Evolutionary conservation across 2,329 filamentous ascomycete genomes (phyloP).

Genomic region (Beauveria sp.): DNA sequence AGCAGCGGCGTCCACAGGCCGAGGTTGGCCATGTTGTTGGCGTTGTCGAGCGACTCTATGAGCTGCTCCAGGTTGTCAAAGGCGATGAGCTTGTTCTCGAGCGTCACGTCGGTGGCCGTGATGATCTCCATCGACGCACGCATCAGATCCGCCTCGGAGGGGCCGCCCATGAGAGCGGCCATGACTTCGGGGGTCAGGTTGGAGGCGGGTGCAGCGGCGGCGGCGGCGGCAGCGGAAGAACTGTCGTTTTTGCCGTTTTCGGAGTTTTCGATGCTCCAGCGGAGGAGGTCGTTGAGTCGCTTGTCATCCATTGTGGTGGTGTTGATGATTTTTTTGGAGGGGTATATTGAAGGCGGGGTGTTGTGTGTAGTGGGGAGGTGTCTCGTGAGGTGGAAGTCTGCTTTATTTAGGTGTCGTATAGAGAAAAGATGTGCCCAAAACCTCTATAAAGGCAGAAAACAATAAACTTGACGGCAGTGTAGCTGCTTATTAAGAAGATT

Average conservation of each 20-base stretch:
- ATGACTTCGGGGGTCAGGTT: conserved; percentile 63
- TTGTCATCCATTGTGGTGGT: conserved; percentile 38
- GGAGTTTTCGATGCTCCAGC: conserved; percentile 60
- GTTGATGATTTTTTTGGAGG: conserved; percentile 1
- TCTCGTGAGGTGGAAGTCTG: background rate
- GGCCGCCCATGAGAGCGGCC: conserved; percentile 70
- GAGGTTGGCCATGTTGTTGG: conserved; percentile 80
- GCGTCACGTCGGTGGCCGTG: conserved; percentile 49
- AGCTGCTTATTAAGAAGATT: background rate
- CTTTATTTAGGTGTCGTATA: background rate
- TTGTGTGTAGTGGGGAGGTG: background rate
- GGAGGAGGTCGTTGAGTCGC: conserved; percentile 66
- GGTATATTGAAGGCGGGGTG: background rate
- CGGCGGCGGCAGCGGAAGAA: conserved; percentile 21
- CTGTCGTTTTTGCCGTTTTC: conserved; percentile 22
- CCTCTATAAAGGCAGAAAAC: background rate
- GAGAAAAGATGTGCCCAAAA: background rate
- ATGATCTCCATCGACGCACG: conserved; percentile 73
- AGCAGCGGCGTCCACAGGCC: conserved; percentile 78
- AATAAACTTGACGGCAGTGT: background rate
- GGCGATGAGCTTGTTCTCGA: conserved; percentile 72
- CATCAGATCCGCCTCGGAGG: conserved; percentile 90
- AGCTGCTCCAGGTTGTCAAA: conserved; percentile 95
- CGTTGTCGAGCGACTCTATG: conserved; percentile 89
- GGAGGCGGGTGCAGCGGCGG: background rate